phyloP scores from a whole-genome alignment of 1,284 basidiomycete species.

The Meripilus lineatus region DNA sequence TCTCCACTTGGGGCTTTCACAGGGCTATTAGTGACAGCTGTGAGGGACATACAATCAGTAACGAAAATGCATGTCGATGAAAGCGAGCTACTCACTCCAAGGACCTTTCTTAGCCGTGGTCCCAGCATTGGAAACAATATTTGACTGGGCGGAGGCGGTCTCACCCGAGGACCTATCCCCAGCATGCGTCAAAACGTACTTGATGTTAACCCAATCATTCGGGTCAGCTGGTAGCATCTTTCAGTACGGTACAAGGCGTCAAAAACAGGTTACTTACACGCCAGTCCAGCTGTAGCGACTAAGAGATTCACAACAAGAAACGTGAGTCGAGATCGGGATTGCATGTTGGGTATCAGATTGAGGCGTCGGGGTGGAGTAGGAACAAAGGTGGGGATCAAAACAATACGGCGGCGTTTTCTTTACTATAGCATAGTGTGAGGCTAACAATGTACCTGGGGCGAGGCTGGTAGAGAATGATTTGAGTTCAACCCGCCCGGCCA shows the following conservation, averaged over 20 bases:
- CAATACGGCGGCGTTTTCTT: neutral
- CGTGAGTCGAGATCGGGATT: neutral
- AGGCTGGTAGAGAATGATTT: too few relatives aligned
- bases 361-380: neutral
- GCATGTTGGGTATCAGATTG: neutral
- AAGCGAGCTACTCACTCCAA: constrained; percentile 40
- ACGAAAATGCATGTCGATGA: neutral
- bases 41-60: constrained; percentile 20
- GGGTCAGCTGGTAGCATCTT: constrained; percentile 19
- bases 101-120: constrained; percentile 40
- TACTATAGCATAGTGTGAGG: too few relatives aligned
- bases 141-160: constrained; percentile 37
- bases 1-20: constrained; percentile 34
- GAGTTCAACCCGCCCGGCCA: too few relatives aligned
- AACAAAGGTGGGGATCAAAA: neutral
- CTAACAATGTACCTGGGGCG: too few relatives aligned
- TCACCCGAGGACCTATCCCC: constrained; percentile 12
- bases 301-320: neutral
- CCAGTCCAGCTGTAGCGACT: constrained; percentile 6
- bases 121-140: constrained; percentile 41
- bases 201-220: constrained; percentile 31
- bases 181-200: constrained; percentile 26
- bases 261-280: constrained; percentile 3
- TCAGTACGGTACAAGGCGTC: neutral
- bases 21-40: constrained; percentile 21